Percentiles rank a stretch among this genome's conserved stretches.
Conservation (phyloP, 495 filamentous ascomycete genomes). For the Pyrenopolyporus hunteri region DNA sequence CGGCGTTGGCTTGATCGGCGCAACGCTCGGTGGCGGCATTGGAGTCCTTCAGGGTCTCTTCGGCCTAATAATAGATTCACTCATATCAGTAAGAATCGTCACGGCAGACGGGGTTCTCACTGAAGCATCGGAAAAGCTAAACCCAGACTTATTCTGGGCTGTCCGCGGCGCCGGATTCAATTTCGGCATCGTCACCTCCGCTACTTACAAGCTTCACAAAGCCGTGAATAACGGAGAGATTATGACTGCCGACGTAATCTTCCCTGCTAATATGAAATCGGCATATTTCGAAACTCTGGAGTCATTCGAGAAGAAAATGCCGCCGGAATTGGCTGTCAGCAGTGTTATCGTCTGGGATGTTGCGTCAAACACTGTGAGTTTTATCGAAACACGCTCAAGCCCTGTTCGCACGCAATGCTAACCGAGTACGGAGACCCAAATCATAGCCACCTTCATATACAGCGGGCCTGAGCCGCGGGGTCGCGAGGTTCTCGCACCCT, state of each 20-base stretch:
- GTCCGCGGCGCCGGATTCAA: constrained; percentile 55
- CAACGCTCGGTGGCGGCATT: constrained; percentile 50
- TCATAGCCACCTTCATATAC: constrained; percentile 33
- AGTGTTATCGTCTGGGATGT: constrained; percentile 9
- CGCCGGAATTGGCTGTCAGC: constrained; percentile 29
- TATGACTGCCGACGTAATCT: constrained; percentile 41
- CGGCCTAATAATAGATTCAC: constrained; percentile 47
- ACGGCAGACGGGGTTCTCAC: constrained; percentile 44
- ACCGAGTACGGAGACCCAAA: constrained; percentile 17
- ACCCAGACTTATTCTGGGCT: constrained; percentile 56
- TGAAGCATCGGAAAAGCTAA: constrained; percentile 39
- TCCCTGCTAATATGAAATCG: constrained; percentile 24
- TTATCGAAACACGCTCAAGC: background rate
- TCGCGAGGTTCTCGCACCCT: constrained; percentile 23
- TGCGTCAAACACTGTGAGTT: constrained; percentile 4
- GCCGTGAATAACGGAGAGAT: constrained; percentile 36
- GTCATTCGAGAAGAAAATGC: constrained; percentile 33
- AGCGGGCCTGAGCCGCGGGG: constrained; percentile 31
- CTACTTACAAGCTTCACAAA: constrained; percentile 43
- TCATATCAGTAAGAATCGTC: constrained; percentile 43
- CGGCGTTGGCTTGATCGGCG: constrained; percentile 45
- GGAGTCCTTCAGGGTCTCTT: constrained; percentile 44
- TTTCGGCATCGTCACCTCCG: constrained; percentile 56
- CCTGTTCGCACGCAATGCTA: constrained; percentile 1
- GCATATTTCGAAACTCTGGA: constrained; percentile 38